Base-by-base conservation (phyloP, 352 stramenopile species). In the Hyaloperonospora brassicae region DNA sequence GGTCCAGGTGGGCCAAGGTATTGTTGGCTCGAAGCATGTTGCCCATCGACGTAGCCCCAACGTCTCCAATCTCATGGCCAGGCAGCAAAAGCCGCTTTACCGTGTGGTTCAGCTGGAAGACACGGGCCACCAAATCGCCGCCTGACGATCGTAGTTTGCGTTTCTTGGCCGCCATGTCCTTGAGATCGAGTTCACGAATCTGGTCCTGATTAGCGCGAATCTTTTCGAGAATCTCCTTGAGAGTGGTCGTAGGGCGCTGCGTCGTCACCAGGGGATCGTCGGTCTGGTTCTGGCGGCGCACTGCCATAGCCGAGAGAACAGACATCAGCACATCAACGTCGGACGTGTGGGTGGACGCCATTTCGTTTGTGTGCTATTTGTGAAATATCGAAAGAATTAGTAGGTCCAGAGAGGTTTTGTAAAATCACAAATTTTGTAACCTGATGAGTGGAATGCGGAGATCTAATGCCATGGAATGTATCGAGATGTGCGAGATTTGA, bases 221-320 rank as follows among this genome's bases (percentile, higher is more conserved):
- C 50, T 64, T 72, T 47, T 84, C 73, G 42, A 84, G 66, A 46
- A 77, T 76, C 38, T 77, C 68, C 56, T 79, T 79, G 11, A 84
- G 58, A 11, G 66, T 76, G 30, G 55, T 52, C 24, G 51, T 54
- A 27, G 70, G 70, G 34, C 61, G 58, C 46, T 79, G 64, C 3
- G 7, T 31, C 23, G 66, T 66, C 39, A 79, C 57, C 23, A 72
- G 64, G 52, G 66, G 49, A 39, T 57, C 52, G 3, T 31, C 3
- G 27, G 3, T 31, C 7, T 31, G 27, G 40, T 70, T 59, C 25
- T 71, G 14, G 61, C 72, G 65, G 10, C 51, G 56, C 31, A 72
- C 55, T 5, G 64, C 66, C 60, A 76, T 63, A 30, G 67, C 67
- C 9, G 64, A 76, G 17, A 76, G 64, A 34, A 76, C 67, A 36